A percentile compares a stretch with the other conserved stretches of the same genome.
Evolutionary conservation across 2,329 filamentous ascomycete species (phyloP).

Genomic region (Aspergillus sp.): DNA sequence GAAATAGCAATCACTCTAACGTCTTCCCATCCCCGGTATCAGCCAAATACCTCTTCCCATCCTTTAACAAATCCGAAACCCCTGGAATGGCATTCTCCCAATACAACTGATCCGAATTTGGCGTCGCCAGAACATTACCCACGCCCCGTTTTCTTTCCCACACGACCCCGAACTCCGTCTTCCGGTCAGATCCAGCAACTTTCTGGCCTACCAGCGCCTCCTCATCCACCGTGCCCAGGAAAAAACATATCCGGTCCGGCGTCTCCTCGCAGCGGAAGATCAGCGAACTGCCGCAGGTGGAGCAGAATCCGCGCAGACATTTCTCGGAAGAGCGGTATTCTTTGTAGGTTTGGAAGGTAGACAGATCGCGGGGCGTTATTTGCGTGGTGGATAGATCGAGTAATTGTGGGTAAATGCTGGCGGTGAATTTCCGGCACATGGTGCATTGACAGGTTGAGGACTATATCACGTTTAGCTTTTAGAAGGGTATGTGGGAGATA

Average conservation of each 20-base stretch:
- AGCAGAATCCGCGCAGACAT: neutral
- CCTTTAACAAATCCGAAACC: neutral
- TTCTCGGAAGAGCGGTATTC: neutral
- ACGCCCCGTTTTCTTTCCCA: neutral
- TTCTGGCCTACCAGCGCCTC: neutral
- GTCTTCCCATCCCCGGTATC: too few relatives aligned
- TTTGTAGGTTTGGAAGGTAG: neutral
- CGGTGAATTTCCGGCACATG: neutral
- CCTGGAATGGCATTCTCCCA: neutral
- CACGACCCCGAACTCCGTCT: too few relatives aligned
- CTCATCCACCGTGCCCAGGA: neutral
- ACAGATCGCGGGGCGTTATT: neutral
- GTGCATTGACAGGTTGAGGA: neutral
- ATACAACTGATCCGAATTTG: neutral
- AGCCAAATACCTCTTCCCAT: neutral
- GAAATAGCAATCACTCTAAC: too few relatives aligned
- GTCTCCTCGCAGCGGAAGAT: neutral
- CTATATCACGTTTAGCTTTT: neutral
- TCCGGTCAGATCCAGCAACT: neutral
- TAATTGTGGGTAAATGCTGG: neutral
- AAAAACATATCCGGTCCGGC: neutral
- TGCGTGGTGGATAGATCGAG: neutral
- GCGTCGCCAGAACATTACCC: neutral
- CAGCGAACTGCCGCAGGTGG: neutral
- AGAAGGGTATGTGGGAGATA: too few relatives aligned